phyloP scores from a whole-genome alignment of 1,139 yeast genomes.

The Hyphopichia wangnamkhiaoensis region DNA sequence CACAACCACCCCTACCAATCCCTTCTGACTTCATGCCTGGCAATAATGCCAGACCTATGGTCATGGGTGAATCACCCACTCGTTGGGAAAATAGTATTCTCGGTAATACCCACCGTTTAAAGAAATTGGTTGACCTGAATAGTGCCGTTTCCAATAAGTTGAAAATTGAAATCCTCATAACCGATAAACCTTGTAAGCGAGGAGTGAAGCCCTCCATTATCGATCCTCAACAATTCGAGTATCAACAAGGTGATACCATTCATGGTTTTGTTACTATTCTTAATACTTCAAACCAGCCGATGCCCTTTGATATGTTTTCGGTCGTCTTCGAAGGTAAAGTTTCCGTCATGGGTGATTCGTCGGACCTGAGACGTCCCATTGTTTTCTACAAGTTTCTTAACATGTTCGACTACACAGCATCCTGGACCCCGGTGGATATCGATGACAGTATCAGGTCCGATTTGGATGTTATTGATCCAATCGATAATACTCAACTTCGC shows the following conservation, averaged over 20 bases:
- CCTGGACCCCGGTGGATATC: slow-evolving; percentile 19
- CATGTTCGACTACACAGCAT: slow-evolving; percentile 30
- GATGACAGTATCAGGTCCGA: slow-evolving; percentile 1
- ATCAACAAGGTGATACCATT: slow-evolving; percentile 56
- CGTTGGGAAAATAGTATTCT: slow-evolving; percentile 28
- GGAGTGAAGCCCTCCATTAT: slow-evolving; percentile 17
- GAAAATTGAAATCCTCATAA: slow-evolving; percentile 19
- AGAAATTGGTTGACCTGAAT: slow-evolving; percentile 16
- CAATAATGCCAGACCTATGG: too few relatives aligned
- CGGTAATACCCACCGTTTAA: slow-evolving; percentile 25
- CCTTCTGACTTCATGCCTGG: background rate
- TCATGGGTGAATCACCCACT: slow-evolving; percentile 6
- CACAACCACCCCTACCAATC: background rate
- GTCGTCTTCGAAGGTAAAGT: slow-evolving; percentile 57
- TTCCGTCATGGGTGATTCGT: slow-evolving; percentile 15
- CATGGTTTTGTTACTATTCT: slow-evolving; percentile 52
- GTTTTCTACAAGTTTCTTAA: slow-evolving; percentile 25
- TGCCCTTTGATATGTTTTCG: slow-evolving; percentile 58
- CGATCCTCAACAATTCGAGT: slow-evolving; percentile 31
- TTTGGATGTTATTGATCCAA: slow-evolving; percentile 15
- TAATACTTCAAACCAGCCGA: slow-evolving; percentile 38
- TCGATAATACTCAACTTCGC: slow-evolving; percentile 20
- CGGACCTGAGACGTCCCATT: slow-evolving; percentile 14
- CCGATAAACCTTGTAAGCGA: slow-evolving; percentile 15
- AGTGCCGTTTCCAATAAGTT: slow-evolving; percentile 13